Evolutionary conservation across 2,329 filamentous ascomycete species (phyloP).

Genomic region (Fonsecaea monophora): DNA sequence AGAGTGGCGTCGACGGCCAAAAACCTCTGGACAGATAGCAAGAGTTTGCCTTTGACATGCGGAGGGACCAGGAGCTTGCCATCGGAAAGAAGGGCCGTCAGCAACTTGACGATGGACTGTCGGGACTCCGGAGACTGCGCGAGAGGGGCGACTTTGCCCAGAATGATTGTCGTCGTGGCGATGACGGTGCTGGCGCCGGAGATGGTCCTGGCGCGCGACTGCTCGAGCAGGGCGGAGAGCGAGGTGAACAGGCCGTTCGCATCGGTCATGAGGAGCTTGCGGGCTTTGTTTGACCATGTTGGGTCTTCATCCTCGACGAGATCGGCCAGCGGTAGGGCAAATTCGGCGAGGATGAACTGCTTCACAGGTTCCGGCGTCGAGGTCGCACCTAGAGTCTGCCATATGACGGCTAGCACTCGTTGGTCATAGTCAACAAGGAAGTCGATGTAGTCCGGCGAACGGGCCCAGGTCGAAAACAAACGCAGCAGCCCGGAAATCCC

Average conservation of each 20-base stretch:
- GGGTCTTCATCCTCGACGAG: slow-evolving; percentile 63
- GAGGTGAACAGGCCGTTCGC: slow-evolving; percentile 70
- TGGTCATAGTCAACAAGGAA: slow-evolving; percentile 71
- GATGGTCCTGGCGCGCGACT: slow-evolving; percentile 33
- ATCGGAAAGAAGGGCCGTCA: slow-evolving; percentile 53
- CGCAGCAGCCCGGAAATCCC: slow-evolving; percentile 83
- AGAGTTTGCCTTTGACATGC: slow-evolving; percentile 34
- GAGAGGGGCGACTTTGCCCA: slow-evolving; percentile 33
- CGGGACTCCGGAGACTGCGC: slow-evolving; percentile 28
- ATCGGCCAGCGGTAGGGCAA: slow-evolving; percentile 63
- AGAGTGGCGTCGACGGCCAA: slow-evolving; percentile 19
- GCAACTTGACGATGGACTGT: slow-evolving; percentile 26
- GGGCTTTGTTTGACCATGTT: slow-evolving; percentile 48
- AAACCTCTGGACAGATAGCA: slow-evolving; percentile 31
- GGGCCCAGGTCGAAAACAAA: slow-evolving; percentile 81
- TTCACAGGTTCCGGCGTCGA: slow-evolving; percentile 89
- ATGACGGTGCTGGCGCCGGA: slow-evolving; percentile 35
- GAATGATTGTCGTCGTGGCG: slow-evolving; percentile 28
- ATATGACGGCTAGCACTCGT: slow-evolving; percentile 70
- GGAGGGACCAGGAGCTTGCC: slow-evolving; percentile 30
- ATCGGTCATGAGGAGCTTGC: slow-evolving; percentile 24
- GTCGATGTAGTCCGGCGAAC: slow-evolving; percentile 67
- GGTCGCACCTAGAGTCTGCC: slow-evolving; percentile 72
- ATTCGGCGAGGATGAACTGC: slow-evolving; percentile 74
- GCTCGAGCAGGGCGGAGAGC: slow-evolving; percentile 74